Evolutionary conservation across 2,329 filamentous ascomycete genomes (phyloP).

Genomic region (Sporothrix inflata): DNA sequence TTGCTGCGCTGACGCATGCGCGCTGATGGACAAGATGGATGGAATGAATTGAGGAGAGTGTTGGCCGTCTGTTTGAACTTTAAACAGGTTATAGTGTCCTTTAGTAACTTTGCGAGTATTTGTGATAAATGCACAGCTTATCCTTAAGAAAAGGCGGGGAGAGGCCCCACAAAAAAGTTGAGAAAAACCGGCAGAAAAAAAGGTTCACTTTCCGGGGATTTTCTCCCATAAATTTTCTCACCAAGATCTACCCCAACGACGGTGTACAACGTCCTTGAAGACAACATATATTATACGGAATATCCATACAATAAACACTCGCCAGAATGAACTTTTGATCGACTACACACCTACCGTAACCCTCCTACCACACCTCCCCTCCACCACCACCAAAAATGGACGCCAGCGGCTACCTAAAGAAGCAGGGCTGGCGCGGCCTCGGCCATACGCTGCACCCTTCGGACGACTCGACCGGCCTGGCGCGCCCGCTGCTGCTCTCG

Average conservation of each 20-base stretch:
- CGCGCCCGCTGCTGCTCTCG: constrained; percentile 79
- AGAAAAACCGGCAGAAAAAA: constrained; percentile 30
- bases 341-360: neutral
- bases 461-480: constrained; percentile 73
- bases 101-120: neutral
- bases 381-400: constrained; percentile 68
- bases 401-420: constrained; percentile 77
- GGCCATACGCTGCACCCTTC: constrained; percentile 84
- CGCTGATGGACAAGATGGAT: neutral
- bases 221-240: constrained; percentile 6
- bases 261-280: neutral
- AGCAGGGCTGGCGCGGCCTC: constrained; percentile 87
- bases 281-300: neutral
- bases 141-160: constrained; percentile 1
- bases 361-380: neutral
- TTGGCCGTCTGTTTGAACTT: neutral
- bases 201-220: neutral
- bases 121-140: neutral
- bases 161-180: constrained; percentile 19
- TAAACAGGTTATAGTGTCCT: neutral
- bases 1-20: too few species aligned
- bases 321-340: neutral
- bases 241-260: neutral
- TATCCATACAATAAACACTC: neutral
- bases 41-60: neutral